phyloP scores from a whole-genome alignment of 805 yeast genomes.

The Myxozyma neotropica region DNA sequence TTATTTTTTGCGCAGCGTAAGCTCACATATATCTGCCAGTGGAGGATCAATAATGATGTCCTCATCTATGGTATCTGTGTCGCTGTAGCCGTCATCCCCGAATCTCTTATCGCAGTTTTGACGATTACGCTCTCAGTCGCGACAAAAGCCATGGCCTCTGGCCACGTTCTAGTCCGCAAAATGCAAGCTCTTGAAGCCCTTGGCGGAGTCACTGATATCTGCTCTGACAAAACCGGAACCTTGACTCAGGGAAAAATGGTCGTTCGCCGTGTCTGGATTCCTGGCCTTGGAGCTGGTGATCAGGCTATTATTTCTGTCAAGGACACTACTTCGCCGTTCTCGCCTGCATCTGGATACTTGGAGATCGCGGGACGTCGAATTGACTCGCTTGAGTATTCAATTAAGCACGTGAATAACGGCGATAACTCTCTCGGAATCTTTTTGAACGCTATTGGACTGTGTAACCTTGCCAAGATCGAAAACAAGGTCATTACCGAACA shows the following conservation, averaged over 20 bases:
- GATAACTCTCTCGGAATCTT: constrained; percentile 44
- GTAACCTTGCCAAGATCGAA: constrained; percentile 73
- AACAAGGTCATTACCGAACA: constrained; percentile 37
- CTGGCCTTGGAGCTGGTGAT: constrained; percentile 38
- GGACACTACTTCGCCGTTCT: constrained; percentile 26
- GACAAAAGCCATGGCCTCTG: constrained; percentile 67
- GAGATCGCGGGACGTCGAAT: constrained; percentile 7
- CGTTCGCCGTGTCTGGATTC: constrained; percentile 70
- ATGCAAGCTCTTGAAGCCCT: constrained; percentile 76
- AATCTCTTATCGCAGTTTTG: constrained; percentile 74
- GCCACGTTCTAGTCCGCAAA: constrained; percentile 73
- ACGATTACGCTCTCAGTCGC: constrained; percentile 85
- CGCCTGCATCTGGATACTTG: constrained; percentile 29
- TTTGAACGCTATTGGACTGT: constrained; percentile 69
- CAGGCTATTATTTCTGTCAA: constrained; percentile 33
- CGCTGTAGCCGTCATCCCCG: constrained; percentile 79
- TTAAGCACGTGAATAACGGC: neutral
- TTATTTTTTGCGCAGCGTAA: too few species aligned
- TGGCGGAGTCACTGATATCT: constrained; percentile 77
- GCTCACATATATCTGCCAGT: too few species aligned
- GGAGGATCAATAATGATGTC: constrained; percentile 58
- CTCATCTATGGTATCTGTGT: constrained; percentile 92
- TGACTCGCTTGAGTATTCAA: constrained; percentile 1
- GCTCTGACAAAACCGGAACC: constrained; percentile 84
- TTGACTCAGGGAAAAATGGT: constrained; percentile 80